These are phyloP conservation scores for Coriaria nepalensis DNA, from an alignment of 306 rosid genomes.

Conservation along the genomic window DNA sequence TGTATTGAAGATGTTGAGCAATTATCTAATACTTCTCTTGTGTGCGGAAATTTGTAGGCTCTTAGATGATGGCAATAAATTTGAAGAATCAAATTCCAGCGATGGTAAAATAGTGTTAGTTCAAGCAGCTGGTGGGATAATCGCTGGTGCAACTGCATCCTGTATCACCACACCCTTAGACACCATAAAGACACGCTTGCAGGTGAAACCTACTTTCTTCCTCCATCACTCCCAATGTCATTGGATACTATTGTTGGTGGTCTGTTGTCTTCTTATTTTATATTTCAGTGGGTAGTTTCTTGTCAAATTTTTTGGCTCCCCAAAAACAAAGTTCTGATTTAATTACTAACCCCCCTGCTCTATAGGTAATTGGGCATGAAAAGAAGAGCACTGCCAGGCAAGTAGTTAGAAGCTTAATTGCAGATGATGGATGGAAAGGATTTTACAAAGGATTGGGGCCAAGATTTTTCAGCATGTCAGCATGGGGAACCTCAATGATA, in stretches of 20 bases:
- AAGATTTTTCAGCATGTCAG: slow-evolving; percentile 86
- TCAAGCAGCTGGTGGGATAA: slow-evolving; percentile 76
- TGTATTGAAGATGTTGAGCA: background rate
- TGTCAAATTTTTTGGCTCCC: background rate
- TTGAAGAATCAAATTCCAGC: slow-evolving; percentile 31
- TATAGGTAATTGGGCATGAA: slow-evolving; percentile 63
- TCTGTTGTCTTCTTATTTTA: no score
- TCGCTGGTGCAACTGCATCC: slow-evolving; percentile 84
- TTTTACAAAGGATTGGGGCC: slow-evolving; percentile 88
- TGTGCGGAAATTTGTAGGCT: slow-evolving; percentile 23
- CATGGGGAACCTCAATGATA: slow-evolving; percentile 97
- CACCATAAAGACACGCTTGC: slow-evolving; percentile 89
- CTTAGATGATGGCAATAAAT: slow-evolving; percentile 19
- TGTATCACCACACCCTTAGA: slow-evolving; percentile 81
- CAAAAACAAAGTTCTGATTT: slow-evolving; percentile 10
- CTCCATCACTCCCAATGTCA: no score
- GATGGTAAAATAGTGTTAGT: slow-evolving; percentile 41
- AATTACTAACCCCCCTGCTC: slow-evolving; percentile 11
- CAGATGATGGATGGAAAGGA: slow-evolving; percentile 90
- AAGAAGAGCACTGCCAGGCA: slow-evolving; percentile 51
- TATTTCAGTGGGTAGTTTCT: background rate
- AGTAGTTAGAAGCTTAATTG: slow-evolving; percentile 55
- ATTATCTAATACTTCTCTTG: background rate
- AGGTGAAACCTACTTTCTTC: slow-evolving; percentile 21
- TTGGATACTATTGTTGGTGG: no score